Evolutionary conservation across 2,329 filamentous ascomycete species (phyloP).

Genomic region (Fusarium sp.): DNA sequence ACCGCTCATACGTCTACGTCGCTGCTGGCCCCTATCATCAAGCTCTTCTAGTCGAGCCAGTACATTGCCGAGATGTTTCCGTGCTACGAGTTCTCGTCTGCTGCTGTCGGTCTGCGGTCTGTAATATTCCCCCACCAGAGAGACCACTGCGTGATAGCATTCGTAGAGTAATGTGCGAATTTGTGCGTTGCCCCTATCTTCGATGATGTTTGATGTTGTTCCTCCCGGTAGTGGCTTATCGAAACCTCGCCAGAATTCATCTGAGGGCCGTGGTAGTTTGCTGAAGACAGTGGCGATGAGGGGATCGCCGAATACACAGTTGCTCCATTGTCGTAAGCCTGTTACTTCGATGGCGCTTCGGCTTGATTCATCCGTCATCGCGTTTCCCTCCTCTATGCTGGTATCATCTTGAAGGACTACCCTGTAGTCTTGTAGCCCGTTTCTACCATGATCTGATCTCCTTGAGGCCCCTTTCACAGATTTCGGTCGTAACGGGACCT

Average conservation of each 20-base stretch:
- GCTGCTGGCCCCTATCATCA: conserved; percentile 48
- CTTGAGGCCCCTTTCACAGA: background rate
- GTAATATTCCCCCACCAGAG: conserved; percentile 68
- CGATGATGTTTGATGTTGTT: conserved; percentile 50
- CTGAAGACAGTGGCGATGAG: conserved; percentile 65
- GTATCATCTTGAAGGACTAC: conserved; percentile 12
- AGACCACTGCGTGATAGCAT: conserved; percentile 66
- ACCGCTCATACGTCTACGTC: conserved; percentile 53
- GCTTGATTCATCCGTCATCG: background rate
- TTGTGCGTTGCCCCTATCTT: conserved; percentile 58
- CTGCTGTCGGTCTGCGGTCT: conserved; percentile 62
- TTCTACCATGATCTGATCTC: background rate
- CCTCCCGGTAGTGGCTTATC: conserved; percentile 40
- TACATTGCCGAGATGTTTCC: conserved; percentile 62
- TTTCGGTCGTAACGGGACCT: conserved; percentile 9
- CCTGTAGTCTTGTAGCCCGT: background rate
- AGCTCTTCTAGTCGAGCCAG: conserved; percentile 61
- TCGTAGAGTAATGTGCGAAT: conserved; percentile 67
- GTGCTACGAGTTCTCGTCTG: conserved; percentile 64
- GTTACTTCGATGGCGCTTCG: conserved; percentile 54
- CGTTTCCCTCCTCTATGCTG: conserved; percentile 3
- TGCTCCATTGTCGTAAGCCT: conserved; percentile 70
- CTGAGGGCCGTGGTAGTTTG: conserved; percentile 56
- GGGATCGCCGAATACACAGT: conserved; percentile 70
- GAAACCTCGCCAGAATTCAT: conserved; percentile 63